Conservation (phyloP, 2,329 filamentous ascomycete species). For the Nemania bipapillata region DNA sequence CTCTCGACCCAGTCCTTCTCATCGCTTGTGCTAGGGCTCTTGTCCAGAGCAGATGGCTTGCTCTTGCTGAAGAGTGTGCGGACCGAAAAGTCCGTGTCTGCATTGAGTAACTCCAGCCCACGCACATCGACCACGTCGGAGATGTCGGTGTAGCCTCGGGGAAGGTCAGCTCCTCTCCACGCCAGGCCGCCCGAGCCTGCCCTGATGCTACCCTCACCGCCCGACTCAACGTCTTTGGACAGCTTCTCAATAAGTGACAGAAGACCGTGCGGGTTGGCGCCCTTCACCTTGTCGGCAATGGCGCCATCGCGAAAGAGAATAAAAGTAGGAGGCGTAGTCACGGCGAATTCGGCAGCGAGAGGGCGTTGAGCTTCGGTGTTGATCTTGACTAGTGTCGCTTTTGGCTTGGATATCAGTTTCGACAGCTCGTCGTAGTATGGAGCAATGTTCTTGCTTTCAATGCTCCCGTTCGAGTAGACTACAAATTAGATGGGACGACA, state of each 20-base stretch:
- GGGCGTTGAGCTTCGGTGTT: conserved; percentile 76
- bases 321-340: conserved; percentile 89
- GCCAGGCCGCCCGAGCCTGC: conserved; percentile 58
- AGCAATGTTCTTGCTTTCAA: conserved; percentile 83
- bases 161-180: conserved; percentile 81
- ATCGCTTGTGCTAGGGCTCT: conserved; percentile 91
- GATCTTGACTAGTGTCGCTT: conserved; percentile 84
- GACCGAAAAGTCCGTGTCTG: conserved; percentile 77
- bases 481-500: conserved; percentile 36
- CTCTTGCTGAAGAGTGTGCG: conserved; percentile 77
- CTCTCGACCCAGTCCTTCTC: conserved; percentile 90
- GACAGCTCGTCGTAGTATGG: conserved; percentile 85
- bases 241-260: conserved; percentile 77
- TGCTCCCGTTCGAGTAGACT: conserved; percentile 92
- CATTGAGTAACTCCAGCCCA: conserved; percentile 87
- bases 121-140: conserved; percentile 82
- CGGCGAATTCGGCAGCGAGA: conserved; percentile 76
- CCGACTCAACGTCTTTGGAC: conserved; percentile 68
- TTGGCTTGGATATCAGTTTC: conserved; percentile 73
- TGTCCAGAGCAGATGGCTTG: conserved; percentile 73
- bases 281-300: conserved; percentile 74
- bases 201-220: conserved; percentile 59
- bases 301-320: conserved; percentile 82
- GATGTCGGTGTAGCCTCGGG: conserved; percentile 84
- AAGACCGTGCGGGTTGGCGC: conserved; percentile 77